phyloP scores from a whole-genome alignment of 768 basidiomycete genomes.

The Fibroporia radiculosa region DNA sequence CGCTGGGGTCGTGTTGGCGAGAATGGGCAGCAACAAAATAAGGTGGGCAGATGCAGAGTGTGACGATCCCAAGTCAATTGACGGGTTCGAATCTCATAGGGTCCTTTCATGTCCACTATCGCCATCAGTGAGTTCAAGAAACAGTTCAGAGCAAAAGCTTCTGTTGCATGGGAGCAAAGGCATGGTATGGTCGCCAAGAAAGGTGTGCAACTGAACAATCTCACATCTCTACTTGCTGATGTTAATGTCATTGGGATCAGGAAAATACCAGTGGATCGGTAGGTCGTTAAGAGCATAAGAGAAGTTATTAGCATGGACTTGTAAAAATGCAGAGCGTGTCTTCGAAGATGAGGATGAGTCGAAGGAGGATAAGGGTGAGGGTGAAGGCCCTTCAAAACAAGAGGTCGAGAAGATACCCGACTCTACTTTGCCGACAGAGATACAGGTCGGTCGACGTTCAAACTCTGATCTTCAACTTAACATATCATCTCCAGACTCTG shows the following conservation, averaged over 20 bases:
- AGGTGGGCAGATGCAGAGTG: constrained; percentile 31
- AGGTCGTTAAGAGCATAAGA: constrained; percentile 7
- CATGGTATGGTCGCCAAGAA: constrained; percentile 43
- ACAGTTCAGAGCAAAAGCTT: constrained; percentile 51
- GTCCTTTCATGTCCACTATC: constrained; percentile 31
- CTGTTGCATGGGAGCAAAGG: constrained; percentile 40
- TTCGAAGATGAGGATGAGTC: constrained; percentile 43
- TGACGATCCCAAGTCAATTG: too few species aligned
- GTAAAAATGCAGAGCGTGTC: constrained; percentile 33
- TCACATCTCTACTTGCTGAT: background rate
- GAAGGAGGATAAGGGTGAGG: constrained; percentile 16
- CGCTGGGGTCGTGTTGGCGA: constrained; percentile 62
- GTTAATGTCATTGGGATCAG: constrained; percentile 24
- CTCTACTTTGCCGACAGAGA: constrained; percentile 33
- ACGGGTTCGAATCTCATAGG: too few species aligned
- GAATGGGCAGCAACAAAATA: constrained; percentile 39
- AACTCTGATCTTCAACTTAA: background rate
- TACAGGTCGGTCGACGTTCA: constrained; percentile 31
- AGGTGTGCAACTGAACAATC: constrained; percentile 27
- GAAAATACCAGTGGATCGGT: constrained; percentile 59
- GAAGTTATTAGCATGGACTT: background rate
- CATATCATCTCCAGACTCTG: constrained; percentile 26
- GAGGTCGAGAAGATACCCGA: constrained; percentile 36
- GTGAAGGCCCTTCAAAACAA: constrained; percentile 21
- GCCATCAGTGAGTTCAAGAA: constrained; percentile 51